A percentile compares a stretch with the other conserved stretches of the same genome.
Conservation (phyloP, 768 basidiomycete species). For the Gloeopeniophorella convolvens region DNA sequence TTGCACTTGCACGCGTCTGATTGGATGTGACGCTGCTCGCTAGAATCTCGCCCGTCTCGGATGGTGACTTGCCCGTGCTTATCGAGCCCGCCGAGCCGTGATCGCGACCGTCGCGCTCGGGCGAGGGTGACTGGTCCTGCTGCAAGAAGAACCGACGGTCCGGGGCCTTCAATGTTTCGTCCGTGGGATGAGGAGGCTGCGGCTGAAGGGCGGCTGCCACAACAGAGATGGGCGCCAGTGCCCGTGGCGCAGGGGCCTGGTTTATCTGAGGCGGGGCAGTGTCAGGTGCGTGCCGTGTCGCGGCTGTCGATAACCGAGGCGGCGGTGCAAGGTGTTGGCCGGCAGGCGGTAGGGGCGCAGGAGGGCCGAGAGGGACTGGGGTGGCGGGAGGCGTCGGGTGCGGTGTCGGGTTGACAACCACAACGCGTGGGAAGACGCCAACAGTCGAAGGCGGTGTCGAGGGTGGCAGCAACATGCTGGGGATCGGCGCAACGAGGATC, state of each 20-base stretch:
- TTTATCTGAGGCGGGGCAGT: conserved; percentile 15
- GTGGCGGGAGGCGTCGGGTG: conserved; percentile 75
- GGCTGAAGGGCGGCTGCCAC: conserved; percentile 2
- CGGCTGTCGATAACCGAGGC: conserved; percentile 21
- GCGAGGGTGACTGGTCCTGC: conserved; percentile 36
- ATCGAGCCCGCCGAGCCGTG: conserved; percentile 26
- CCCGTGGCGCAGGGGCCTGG: conserved; percentile 26
- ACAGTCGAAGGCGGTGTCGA: conserved; percentile 23
- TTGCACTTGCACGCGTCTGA: conserved; percentile 26
- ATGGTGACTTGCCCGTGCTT: conserved; percentile 25
- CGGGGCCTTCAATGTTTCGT: conserved; percentile 30
- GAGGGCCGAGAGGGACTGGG: conserved; percentile 31
- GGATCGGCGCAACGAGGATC: conserved; percentile 24
- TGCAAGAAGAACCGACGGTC: conserved; percentile 42
- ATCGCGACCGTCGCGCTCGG: conserved; percentile 28
- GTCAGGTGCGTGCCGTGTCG: conserved; percentile 9
- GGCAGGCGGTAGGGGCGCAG: conserved; percentile 26
- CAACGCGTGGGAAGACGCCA: conserved; percentile 44
- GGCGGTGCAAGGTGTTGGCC: conserved; percentile 29
- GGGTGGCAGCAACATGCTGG: conserved; percentile 21
- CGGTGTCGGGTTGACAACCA: conserved; percentile 71
- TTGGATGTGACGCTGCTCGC: conserved; percentile 33
- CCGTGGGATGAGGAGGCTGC: conserved; percentile 19
- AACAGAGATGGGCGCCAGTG: conserved; percentile 30
- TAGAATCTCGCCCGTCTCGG: conserved; percentile 29